Conservation (phyloP, 805 yeast species). For the Tetrapisispora iriomotensis region DNA sequence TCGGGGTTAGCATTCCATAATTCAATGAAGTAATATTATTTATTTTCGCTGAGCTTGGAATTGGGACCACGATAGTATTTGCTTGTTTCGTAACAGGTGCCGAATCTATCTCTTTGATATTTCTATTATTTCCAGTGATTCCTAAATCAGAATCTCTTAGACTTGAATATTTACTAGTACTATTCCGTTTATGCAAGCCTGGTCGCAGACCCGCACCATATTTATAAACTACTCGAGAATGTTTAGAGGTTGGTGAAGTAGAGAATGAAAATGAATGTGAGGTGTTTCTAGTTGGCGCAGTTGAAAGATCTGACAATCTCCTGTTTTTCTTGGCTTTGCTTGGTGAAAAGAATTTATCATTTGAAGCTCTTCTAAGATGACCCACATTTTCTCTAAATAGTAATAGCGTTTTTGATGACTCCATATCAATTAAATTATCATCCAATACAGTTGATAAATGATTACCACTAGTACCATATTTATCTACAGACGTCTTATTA, state of each 20-base stretch:
- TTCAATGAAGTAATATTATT: not conserved
- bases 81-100: conserved; percentile 4
- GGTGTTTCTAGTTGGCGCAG: conserved; percentile 10
- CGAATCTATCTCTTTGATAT: conserved; percentile 6
- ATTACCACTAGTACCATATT: not conserved
- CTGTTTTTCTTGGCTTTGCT: conserved; percentile 5
- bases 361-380: conserved; percentile 3
- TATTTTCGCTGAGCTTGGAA: conserved; percentile 4
- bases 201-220: conserved; percentile 10
- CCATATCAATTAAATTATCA: conserved; percentile 23
- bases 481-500: not conserved
- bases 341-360: not conserved
- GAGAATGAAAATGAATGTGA: conserved; percentile 17
- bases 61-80: not conserved
- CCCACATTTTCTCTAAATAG: conserved; percentile 17
- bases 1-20: not conserved
- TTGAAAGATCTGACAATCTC: conserved; percentile 18
- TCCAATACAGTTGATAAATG: conserved; percentile 13
- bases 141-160: conserved; percentile 4
- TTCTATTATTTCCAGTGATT: not conserved
- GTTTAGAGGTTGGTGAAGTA: conserved; percentile 15
- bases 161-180: conserved; percentile 14
- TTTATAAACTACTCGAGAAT: conserved; percentile 6
- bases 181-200: conserved; percentile 11
- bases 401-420: conserved; percentile 17